Base-by-base conservation (phyloP, 2,329 filamentous ascomycete species). In the Gnomoniopsis smithogilvyi region DNA sequence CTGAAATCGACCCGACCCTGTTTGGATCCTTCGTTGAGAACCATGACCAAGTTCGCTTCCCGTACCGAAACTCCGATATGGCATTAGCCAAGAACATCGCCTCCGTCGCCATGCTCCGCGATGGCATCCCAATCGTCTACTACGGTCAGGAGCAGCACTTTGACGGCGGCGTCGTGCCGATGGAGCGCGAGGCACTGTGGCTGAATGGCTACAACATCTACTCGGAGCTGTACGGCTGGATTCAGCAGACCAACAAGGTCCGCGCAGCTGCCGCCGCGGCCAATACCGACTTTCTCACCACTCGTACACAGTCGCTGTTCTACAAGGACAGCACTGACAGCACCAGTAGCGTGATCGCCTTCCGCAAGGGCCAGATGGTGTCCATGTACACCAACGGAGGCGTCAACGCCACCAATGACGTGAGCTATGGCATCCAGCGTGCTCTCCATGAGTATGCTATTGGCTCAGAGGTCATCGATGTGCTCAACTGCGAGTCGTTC, bases 71-170 rank as follows among this genome's bases (percentile, higher is more conserved):
- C 1, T 60, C 67, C 7, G 80, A 84, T 65, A 69, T 78, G 34
- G 72, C 77, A 30, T 73, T 81, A 11, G 78, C 76, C 47, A 78
- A 80, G 67, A 85, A 84, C 63, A 73, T 79, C 22, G 73, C 84
- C 58, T 76, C 80, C 1, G 83, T 79, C 67, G 81, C 74, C 2
- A 76, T 85, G 58, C 75, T 85, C 36, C 73, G 72, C 41, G 78
- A 84, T 62, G 82, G 82, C 26, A 81, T 85, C 50, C 82, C 83
- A 0, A 82, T 85, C 66, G 72, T 84, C 41, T 86, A 85, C 67
- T 75, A 83, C 58, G 83, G 83, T 7, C 81, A 85, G 66, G 83
- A 85, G 67, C 41, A 45, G 41, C 41, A 45, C 41, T 19, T 45
- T 82, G 61, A 76, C 14, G 79, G 79, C n/a, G 65, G 58, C 3